Base-by-base conservation (phyloP, 2,329 filamentous ascomycete genomes). In the Hypomyces rosellus region DNA sequence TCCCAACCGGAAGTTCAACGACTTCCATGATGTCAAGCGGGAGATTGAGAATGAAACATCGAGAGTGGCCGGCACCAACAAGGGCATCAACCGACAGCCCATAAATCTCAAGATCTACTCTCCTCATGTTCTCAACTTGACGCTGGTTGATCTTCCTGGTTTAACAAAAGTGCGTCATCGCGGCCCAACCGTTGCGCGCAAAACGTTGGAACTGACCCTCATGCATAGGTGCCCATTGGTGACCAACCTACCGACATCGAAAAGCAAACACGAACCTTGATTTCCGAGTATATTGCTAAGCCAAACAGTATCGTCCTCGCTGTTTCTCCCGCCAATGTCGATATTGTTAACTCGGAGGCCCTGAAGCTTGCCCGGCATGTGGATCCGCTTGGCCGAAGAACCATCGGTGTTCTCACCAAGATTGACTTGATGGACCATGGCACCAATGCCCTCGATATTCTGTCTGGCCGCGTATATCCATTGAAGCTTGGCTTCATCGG, bases 71-170 rank as follows among this genome's bases (percentile, higher is more conserved):
- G 93, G 93, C 62, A 95, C 82, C 73, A 99, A 99, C 75, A 97
- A 97, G 73, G 93, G 93, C 63, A 99, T 99, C 74, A 96, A 96
- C 69, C 80, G 93, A 56, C 89, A 95, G 66, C 90, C 93, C 53
- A 99, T 99, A 69, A 97, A 99, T 72, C 81, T 99, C 59, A 97
- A 97, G 69, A 93, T 99, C 56, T 99, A 96, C 74, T 97, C 93
- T 42, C 91, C 93, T 20, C 87, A 96, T 68, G 93, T 99, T 53
- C 81, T 99, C 54, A 99, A 95, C 71, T 76, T 99, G 71, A 99
- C 93, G 2, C 76, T 99, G 61, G 93, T 99, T 54, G 93, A 99
- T 77, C 72, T 99, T 64, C 93, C 93, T 3, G 93, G 93, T 61
- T 74, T 99, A 65, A 99, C 93, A 62, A 97, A 99, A 80, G 87